Conservation (phyloP, 805 yeast species). For the Candida peoriensis region DNA sequence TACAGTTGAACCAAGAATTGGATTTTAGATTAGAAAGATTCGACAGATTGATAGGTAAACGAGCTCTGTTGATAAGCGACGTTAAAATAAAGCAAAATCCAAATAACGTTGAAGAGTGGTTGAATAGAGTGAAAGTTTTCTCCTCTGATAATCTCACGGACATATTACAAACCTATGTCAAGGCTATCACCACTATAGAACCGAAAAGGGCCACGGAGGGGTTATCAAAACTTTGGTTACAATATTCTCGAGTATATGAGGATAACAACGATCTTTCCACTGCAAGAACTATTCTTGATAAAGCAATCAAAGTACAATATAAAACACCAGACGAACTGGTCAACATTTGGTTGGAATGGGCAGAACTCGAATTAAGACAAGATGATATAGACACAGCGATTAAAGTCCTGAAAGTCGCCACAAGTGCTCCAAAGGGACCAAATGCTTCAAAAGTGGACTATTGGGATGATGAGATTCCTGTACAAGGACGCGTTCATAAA, state of each 20-base stretch:
- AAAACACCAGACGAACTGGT: conserved; percentile 58
- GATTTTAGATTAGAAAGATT: conserved; percentile 43
- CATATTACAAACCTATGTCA: conserved; percentile 52
- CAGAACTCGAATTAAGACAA: conserved; percentile 52
- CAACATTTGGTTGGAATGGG: conserved; percentile 70
- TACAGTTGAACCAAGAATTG: conserved; percentile 27
- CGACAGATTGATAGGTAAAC: conserved; percentile 49
- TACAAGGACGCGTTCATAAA: conserved; percentile 56
- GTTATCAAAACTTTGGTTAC: conserved; percentile 62
- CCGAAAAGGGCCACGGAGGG: conserved; percentile 46
- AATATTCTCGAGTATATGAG: conserved; percentile 63
- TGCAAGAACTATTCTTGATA: conserved; percentile 57
- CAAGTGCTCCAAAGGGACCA: conserved; percentile 36
- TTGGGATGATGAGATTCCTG: conserved; percentile 39
- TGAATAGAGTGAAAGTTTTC: conserved; percentile 48
- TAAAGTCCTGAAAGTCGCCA: conserved; percentile 36
- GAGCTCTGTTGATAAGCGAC: conserved; percentile 61
- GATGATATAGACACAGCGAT: conserved; percentile 42
- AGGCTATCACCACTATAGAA: conserved; percentile 62
- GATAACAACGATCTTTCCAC: conserved; percentile 47
- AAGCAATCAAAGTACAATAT: conserved; percentile 69
- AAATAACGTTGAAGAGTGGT: conserved; percentile 65
- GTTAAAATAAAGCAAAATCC: conserved; percentile 57
- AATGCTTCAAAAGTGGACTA: conserved; percentile 29
- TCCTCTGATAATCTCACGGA: conserved; percentile 34